Conservation (phyloP, 2,329 filamentous ascomycete genomes). For the Paraconiothyrium brasiliense region DNA sequence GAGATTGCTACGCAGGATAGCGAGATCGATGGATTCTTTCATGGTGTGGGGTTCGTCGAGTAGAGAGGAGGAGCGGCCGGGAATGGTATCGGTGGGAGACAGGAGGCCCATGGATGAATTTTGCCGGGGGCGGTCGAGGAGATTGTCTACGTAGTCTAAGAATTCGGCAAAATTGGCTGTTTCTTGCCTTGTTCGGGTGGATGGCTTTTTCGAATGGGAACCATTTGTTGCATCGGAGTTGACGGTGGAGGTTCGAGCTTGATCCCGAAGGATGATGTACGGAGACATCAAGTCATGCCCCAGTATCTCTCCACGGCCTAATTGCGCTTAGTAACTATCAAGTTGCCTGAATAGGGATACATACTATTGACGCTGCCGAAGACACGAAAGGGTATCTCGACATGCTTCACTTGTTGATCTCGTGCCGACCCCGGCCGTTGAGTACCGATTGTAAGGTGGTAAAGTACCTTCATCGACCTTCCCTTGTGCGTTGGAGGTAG, state of each 20-base stretch:
- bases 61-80: constrained; percentile 60
- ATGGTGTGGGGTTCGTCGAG: constrained; percentile 68
- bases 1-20: constrained; percentile 75
- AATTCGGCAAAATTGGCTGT: constrained; percentile 54
- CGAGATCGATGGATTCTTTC: constrained; percentile 89
- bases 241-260: constrained; percentile 67
- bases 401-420: constrained; percentile 82
- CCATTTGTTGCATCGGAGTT: constrained; percentile 25
- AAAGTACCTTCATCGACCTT: constrained; percentile 91
- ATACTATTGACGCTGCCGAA: constrained; percentile 86
- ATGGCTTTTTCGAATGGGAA: constrained; percentile 30
- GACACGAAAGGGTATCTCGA: constrained; percentile 91
- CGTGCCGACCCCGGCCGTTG: constrained; percentile 81
- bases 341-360: constrained; percentile 18
- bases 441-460: constrained; percentile 90
- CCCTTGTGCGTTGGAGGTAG: constrained; percentile 92
- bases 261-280: constrained; percentile 87
- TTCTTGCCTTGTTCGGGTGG: constrained; percentile 46
- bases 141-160: constrained; percentile 58
- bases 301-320: constrained; percentile 80
- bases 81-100: constrained; percentile 72
- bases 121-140: constrained; percentile 47
- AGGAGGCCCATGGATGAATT: constrained; percentile 65
- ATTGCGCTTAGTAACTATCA: background rate
- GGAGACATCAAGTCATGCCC: constrained; percentile 95